Base-by-base conservation (phyloP, 257 asterid genomes). In the Capsicum chinense region DNA sequence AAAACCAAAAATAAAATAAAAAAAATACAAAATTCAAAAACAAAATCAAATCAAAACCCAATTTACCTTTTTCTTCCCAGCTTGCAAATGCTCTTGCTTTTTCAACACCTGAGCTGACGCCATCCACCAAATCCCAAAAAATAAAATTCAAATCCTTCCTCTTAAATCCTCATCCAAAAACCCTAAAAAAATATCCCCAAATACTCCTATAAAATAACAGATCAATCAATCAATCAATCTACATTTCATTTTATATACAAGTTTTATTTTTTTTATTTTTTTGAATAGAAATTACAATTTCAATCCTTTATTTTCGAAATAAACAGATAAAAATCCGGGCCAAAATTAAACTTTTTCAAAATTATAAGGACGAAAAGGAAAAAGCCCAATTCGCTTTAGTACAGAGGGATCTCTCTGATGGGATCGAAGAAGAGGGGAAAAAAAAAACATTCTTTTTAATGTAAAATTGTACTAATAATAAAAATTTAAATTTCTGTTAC, bases 71-170 rank as follows among this genome's bases (percentile, higher is more conserved):
- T 62, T 92, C 85, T 85, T 91, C 50, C 98, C 98, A 87, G 97
- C 97, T 91, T 90, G 94, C 90, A 91, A 89, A 90, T 92, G 91
- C 85, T 87, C 94, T 85, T 91, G 92, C 90, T 95, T 95, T 88
- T 86, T 91, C 86, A 87, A 81, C 69, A 90, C 95, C 94, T 94
- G 95, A 85, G 89, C 97, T 89, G 97, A 91, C 91, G 98, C 97
- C 98, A 93, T 94, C 87, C 83, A 44, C 33, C 33, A 87, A 63
- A 56, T 19, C 5, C 79, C 85, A 7, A 19, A 48, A 6, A 56
- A 44, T 3, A 44, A 64, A 64, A 66, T 19, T 63, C 76, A 48
- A 59, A 84, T 50, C 39, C 17, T 26, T 44, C 42, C 39, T 19
- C 26, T 44, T 37, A 80, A 69, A 13, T 81, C 82, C 33, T 74